Conservation (phyloP, 768 basidiomycete species). For the Leccinum pellstonianum region DNA sequence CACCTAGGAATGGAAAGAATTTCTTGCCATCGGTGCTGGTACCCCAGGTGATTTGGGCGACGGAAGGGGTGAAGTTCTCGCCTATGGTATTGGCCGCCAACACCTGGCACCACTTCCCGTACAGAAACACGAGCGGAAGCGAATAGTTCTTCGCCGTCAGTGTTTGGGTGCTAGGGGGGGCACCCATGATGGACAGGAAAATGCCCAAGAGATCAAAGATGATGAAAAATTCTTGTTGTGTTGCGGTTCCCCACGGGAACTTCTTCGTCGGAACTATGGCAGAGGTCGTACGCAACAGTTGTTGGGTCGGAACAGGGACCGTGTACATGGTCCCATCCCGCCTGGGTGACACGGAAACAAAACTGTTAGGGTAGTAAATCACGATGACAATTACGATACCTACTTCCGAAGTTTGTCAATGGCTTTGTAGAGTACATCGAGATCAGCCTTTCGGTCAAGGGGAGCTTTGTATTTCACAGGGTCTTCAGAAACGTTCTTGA, state of each 20-base stretch:
- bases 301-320: background rate
- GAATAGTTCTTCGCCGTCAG: background rate
- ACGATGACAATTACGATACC: background rate
- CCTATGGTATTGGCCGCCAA: background rate
- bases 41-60: background rate
- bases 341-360: background rate
- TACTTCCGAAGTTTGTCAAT: background rate
- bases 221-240: background rate
- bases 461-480: background rate
- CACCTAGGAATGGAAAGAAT: background rate
- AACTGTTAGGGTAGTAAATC: too few relatives aligned
- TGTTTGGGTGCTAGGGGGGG: background rate
- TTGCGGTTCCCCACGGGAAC: background rate
- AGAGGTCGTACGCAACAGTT: background rate
- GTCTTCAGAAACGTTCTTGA: background rate
- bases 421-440: background rate
- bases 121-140: background rate
- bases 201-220: background rate
- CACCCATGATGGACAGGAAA: background rate
- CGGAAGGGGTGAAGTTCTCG: background rate
- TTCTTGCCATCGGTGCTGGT: background rate
- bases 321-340: background rate
- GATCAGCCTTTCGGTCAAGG: background rate
- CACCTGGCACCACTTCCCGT: background rate
- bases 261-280: background rate